Conservation (phyloP, 257 asterid species). For the Solanum habrochaites region DNA sequence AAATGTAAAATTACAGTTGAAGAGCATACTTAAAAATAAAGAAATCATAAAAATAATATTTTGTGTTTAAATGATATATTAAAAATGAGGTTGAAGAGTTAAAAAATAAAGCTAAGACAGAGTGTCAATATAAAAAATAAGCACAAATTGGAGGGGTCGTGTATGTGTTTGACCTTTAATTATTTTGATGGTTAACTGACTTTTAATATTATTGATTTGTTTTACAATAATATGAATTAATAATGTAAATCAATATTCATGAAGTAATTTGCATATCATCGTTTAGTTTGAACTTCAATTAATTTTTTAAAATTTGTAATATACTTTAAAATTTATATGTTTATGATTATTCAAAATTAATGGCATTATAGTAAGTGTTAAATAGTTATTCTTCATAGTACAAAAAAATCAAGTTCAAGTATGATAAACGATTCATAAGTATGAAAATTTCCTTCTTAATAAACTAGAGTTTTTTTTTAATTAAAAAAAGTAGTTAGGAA, state of each 20-base stretch:
- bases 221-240: background rate
- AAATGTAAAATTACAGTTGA: background rate
- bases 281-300: background rate
- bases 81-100: background rate
- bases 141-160: background rate
- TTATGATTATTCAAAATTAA: background rate
- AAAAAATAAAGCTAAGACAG: background rate
- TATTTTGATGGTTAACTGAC: too few species aligned
- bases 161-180: background rate
- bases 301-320: too few species aligned
- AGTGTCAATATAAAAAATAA: background rate
- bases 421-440: background rate
- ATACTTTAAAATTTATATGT: background rate
- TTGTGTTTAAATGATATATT: too few species aligned
- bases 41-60: too few species aligned
- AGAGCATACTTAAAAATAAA: background rate
- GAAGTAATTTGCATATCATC: background rate
- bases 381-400: background rate
- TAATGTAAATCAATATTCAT: background rate
- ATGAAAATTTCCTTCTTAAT: background rate
- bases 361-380: background rate
- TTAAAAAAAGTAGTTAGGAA: too few species aligned
- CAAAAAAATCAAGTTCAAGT: background rate
- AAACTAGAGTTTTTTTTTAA: too few species aligned
- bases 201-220: too few species aligned